phyloP scores from a whole-genome alignment of 306 rosid species.

The Medicago arabica region DNA sequence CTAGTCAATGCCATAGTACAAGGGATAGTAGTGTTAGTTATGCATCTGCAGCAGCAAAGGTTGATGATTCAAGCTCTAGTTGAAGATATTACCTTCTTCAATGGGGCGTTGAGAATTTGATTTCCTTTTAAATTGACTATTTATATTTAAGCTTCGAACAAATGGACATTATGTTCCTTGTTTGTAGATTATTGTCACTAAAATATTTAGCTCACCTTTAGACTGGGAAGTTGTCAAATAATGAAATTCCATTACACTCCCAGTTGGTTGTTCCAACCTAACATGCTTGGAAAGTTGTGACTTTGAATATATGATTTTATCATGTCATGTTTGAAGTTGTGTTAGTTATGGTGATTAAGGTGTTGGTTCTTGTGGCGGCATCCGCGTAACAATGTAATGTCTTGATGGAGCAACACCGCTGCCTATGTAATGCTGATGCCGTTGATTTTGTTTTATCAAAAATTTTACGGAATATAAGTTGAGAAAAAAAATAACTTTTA shows the following conservation, averaged over 20 bases:
- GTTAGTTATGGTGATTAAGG: not conserved
- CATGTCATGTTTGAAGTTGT: slow-evolving; percentile 15
- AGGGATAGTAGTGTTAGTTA: slow-evolving; percentile 97
- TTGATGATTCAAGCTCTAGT: slow-evolving; percentile 61
- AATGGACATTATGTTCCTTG: slow-evolving; percentile 29
- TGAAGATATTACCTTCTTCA: slow-evolving; percentile 36
- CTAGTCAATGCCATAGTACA: slow-evolving; percentile 78
- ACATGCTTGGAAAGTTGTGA: slow-evolving; percentile 22
- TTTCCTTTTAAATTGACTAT: slow-evolving; percentile 42
- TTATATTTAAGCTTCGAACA: slow-evolving; percentile 34
- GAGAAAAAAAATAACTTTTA: no score
- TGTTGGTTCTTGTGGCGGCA: not conserved
- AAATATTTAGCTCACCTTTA: slow-evolving; percentile 29
- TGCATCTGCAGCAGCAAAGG: slow-evolving; percentile 95
- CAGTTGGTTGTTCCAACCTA: slow-evolving; percentile 2
- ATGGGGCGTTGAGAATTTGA: slow-evolving; percentile 36
- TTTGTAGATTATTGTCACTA: slow-evolving; percentile 43
- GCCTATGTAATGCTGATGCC: not conserved
- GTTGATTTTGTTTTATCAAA: not conserved
- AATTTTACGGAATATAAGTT: not conserved
- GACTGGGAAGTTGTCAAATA: slow-evolving; percentile 37
- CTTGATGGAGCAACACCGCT: not conserved
- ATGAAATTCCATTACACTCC: slow-evolving; percentile 27
- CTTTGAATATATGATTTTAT: slow-evolving; percentile 30
- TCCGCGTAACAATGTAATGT: not conserved